Base-by-base conservation (phyloP, 192 early-diverging fungal species). In the Coemansia sp. region DNA sequence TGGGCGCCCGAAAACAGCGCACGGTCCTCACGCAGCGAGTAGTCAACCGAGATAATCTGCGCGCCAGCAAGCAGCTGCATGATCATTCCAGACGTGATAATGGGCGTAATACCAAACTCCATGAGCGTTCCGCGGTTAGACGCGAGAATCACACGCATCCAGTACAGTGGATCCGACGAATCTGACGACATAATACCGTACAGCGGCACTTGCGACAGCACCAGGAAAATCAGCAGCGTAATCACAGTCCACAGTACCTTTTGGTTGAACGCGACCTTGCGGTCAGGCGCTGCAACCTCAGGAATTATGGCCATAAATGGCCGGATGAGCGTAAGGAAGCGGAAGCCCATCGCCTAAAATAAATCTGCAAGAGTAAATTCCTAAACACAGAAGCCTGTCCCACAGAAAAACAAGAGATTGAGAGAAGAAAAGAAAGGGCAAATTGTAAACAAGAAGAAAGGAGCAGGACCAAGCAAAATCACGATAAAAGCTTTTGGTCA, bases 161-260 rank as follows among this genome's bases (percentile, higher is more conserved):
- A 99, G 86, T 97, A 99, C 65, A 99, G 85, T 22, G 98, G 98
- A 83, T 99, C 98, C 17, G 79, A 82, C 12, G 96, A 96, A 69
- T 98, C 96, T n/a, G 92, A 93, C 45, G 96, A 97, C 98, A 99
- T 98, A 82, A 99, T 99, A 63, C 98, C 98, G 84, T 98, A 99
- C 61, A 99, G 86, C 14, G 98, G 98, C 49, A 99, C 94, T 84
- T 99, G 98, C 10, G 98, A 99, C 84, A 94, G 94, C 43, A 98
- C 95, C 76, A 99, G 87, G 88, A 98, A 99, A 70, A 99, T 94
- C 82, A 98, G 95, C 41, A 99, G 87, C 19, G 96, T 98, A 82
- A 98, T 95, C 32, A 92, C 95, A 25, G 98, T 99, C 98, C 98
- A 99, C 81, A 98, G 89, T 72, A 98, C 88, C 84, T 96, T 98